Conservation (phyloP, 345 rosid genomes). For the Citrus sp. region DNA sequence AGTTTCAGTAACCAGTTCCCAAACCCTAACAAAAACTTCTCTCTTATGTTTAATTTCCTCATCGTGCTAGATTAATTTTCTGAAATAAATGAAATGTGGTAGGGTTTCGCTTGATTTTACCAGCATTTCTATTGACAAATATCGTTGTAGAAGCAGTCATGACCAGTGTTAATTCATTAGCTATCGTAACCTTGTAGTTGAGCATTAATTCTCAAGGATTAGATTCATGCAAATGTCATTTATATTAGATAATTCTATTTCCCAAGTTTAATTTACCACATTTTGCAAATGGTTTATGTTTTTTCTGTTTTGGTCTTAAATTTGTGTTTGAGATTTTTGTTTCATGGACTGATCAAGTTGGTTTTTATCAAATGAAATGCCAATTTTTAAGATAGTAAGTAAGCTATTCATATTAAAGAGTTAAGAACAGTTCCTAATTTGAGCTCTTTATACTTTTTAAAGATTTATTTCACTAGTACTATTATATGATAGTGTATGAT, state of each 20-base stretch:
- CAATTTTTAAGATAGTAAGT: too few relatives aligned
- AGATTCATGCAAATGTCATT: neutral
- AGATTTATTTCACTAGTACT: too few relatives aligned
- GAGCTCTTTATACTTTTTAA: too few relatives aligned
- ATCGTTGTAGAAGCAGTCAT: neutral
- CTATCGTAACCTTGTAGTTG: slow-evolving; percentile 7
- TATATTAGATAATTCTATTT: neutral
- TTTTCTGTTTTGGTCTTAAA: too few relatives aligned
- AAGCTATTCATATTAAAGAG: too few relatives aligned
- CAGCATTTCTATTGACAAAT: slow-evolving; percentile 3
- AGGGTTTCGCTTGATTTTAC: neutral
- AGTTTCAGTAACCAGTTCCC: neutral
- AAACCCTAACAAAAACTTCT: slow-evolving; percentile 1
- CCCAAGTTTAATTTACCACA: neutral
- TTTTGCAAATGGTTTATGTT: neutral
- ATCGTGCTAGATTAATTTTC: neutral
- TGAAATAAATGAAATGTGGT: slow-evolving; percentile 8
- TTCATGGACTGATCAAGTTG: neutral
- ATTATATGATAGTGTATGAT: too few relatives aligned
- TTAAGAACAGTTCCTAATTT: too few relatives aligned
- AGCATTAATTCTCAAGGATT: slow-evolving; percentile 3
- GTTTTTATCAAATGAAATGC: too few relatives aligned
- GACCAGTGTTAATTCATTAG: neutral
- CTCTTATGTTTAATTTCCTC: neutral
- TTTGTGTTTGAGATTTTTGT: neutral